These are phyloP conservation scores for Boletus subcaerulescens DNA, from an alignment of 768 basidiomycete species.

Conservation along the genomic window DNA sequence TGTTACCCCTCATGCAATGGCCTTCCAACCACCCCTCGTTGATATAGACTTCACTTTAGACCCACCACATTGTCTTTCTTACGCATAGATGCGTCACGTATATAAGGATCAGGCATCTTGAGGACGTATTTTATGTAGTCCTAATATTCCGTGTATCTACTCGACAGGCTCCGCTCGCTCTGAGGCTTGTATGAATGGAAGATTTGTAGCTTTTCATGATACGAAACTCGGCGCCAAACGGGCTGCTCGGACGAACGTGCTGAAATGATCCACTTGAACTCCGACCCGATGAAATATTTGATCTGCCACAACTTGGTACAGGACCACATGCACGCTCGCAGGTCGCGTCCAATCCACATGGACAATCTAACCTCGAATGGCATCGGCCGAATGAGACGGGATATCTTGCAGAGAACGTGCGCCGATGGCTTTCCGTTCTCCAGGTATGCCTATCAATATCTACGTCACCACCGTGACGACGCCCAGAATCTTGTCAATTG, in stretches of 20 bases:
- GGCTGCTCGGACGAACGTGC: background rate
- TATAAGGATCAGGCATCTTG: slow-evolving; percentile 35
- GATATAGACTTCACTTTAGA: slow-evolving; percentile 27
- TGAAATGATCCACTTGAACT: slow-evolving; percentile 1
- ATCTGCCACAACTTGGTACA: background rate
- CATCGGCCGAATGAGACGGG: slow-evolving; percentile 20
- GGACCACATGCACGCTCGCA: slow-evolving; percentile 10
- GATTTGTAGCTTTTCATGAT: slow-evolving; percentile 9
- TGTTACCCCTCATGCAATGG: slow-evolving; percentile 9
- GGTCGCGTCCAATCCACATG: slow-evolving; percentile 16
- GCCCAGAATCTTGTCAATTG: slow-evolving; percentile 1
- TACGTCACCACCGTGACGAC: background rate
- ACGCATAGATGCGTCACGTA: slow-evolving; percentile 30
- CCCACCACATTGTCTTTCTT: slow-evolving; percentile 11
- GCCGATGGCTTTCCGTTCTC: slow-evolving; percentile 34
- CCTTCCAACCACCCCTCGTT: slow-evolving; percentile 1
- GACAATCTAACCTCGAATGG: slow-evolving; percentile 24
- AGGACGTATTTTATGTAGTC: slow-evolving; percentile 35
- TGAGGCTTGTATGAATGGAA: slow-evolving; percentile 21
- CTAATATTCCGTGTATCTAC: slow-evolving; percentile 32
- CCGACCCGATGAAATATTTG: slow-evolving; percentile 6
- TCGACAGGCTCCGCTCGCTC: slow-evolving; percentile 5
- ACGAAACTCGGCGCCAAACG: too few species aligned
- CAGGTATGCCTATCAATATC: slow-evolving; percentile 22
- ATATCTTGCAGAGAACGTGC: slow-evolving; percentile 19